A percentile compares a stretch with the other conserved stretches of the same genome.
phyloP scores from a whole-genome alignment of 2,329 filamentous ascomycete genomes.

The Lasiodiplodia theobromae region DNA sequence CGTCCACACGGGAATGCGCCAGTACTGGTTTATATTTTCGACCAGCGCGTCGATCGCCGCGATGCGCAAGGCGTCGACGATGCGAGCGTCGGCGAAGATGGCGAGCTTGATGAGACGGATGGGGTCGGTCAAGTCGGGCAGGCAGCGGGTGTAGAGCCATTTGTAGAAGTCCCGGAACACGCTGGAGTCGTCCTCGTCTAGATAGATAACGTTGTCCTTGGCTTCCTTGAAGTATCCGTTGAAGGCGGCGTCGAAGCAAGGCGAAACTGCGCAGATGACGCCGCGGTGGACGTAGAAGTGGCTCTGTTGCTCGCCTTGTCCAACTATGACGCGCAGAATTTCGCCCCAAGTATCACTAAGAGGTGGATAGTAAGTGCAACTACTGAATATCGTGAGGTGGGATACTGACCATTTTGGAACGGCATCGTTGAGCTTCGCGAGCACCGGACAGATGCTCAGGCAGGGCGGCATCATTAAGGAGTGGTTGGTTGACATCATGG shows the following conservation, averaged over 20 bases:
- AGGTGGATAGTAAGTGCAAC: background rate
- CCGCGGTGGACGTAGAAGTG: constrained; percentile 36
- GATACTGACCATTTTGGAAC: too few relatives aligned
- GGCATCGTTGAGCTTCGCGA: too few relatives aligned
- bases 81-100: constrained; percentile 4
- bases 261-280: constrained; percentile 35
- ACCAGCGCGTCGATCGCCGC: background rate
- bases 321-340: constrained; percentile 35
- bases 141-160: background rate
- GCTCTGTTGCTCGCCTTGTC: constrained; percentile 30
- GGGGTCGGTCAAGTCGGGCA: background rate
- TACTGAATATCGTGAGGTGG: background rate
- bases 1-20: background rate
- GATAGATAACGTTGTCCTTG: background rate
- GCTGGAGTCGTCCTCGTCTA: background rate
- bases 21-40: background rate
- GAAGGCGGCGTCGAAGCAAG: constrained; percentile 37
- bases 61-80: background rate
- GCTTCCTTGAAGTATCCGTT: constrained; percentile 35
- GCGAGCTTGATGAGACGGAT: background rate
- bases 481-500: too few relatives aligned
- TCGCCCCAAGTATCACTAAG: background rate
- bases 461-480: too few relatives aligned
- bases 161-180: background rate
- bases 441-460: too few relatives aligned